phyloP scores from a whole-genome alignment of 2,329 filamentous ascomycete species.

The Dactylellina haptotyla region DNA sequence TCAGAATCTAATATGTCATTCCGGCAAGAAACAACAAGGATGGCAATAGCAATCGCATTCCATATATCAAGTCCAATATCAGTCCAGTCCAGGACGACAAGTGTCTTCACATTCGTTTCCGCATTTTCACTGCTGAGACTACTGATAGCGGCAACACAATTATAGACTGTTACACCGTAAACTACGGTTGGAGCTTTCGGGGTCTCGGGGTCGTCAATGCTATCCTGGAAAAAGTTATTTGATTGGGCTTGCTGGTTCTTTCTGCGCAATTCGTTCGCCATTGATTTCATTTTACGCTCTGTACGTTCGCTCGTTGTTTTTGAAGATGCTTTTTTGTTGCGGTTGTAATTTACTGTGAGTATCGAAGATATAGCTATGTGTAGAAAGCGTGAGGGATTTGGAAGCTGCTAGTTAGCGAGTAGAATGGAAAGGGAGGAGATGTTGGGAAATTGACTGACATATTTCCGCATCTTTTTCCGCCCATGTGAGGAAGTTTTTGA shows the following conservation, averaged over 20 bases:
- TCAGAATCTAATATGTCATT: constrained; percentile 52
- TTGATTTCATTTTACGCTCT: constrained; percentile 39
- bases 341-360: constrained; percentile 43
- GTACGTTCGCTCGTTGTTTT: constrained; percentile 44
- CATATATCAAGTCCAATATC: constrained; percentile 49
- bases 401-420: not conserved
- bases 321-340: constrained; percentile 31
- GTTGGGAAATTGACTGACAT: constrained; percentile 13
- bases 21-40: constrained; percentile 42
- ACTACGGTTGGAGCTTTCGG: constrained; percentile 21
- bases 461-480: constrained; percentile 51
- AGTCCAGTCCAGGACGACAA: constrained; percentile 45
- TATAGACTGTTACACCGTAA: constrained; percentile 46
- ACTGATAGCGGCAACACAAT: constrained; percentile 45
- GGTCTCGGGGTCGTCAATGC: not conserved
- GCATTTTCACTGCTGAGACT: constrained; percentile 28
- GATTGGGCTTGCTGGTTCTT: not conserved
- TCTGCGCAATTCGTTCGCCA: constrained; percentile 34
- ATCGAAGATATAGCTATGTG: constrained; percentile 41
- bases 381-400: not conserved
- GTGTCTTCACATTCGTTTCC: constrained; percentile 36
- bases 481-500: constrained; percentile 40
- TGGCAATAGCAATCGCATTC: constrained; percentile 48
- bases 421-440: not conserved
- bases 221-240: not conserved